phyloP scores from a whole-genome alignment of 768 basidiomycete genomes.

The Agaricus blazei region DNA sequence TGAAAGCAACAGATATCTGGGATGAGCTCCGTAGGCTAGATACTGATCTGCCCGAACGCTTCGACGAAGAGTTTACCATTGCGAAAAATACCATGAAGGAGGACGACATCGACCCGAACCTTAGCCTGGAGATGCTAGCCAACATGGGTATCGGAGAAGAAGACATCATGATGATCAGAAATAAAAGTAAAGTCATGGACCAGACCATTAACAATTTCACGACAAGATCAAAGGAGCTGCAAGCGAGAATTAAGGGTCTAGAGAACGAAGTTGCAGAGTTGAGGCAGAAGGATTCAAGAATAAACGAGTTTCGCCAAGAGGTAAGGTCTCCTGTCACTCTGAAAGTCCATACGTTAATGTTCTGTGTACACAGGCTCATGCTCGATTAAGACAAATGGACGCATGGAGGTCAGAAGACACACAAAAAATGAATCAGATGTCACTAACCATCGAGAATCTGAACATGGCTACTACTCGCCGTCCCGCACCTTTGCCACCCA shows the following conservation, averaged over 20 bases:
- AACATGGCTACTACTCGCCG: neutral
- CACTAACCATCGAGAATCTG: conserved; percentile 10
- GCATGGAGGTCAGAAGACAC: conserved; percentile 11
- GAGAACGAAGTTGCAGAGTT: conserved; percentile 23
- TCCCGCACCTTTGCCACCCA: neutral
- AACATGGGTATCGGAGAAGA: conserved; percentile 1
- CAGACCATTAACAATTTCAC: neutral
- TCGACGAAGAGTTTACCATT: neutral
- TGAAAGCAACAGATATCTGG: conserved; percentile 6
- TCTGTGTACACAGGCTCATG: neutral
- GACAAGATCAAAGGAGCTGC: conserved; percentile 9
- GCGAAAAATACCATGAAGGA: conserved; percentile 4
- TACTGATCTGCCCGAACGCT: neutral
- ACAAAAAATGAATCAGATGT: conserved; percentile 16
- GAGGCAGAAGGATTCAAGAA: conserved; percentile 34
- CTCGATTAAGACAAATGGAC: conserved; percentile 1
- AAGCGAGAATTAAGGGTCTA: conserved; percentile 18
- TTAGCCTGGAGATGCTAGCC: neutral
- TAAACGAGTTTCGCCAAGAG: conserved; percentile 24
- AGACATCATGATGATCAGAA: neutral
- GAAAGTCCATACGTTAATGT: neutral
- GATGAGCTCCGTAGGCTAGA: conserved; percentile 4
- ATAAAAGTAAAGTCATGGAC: conserved; percentile 5
- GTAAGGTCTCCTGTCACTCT: conserved; percentile 9
- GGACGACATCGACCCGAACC: neutral